Percentiles rank a stretch among this genome's conserved stretches.
phyloP scores from a whole-genome alignment of 352 stramenopile genomes.

The Aphanomyces astaci region DNA sequence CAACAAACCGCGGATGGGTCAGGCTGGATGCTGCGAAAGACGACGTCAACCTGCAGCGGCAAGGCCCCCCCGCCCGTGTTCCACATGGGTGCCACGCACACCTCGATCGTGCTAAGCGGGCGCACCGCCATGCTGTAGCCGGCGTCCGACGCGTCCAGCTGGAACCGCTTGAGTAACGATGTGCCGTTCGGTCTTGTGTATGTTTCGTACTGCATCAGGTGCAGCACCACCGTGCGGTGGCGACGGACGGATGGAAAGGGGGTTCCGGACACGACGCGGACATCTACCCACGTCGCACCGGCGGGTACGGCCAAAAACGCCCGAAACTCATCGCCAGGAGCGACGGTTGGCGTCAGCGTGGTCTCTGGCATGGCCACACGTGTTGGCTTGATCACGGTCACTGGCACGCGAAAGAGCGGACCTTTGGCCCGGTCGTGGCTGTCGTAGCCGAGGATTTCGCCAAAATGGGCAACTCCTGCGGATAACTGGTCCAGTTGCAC shows the following conservation, averaged over 20 bases:
- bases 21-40: slow-evolving; percentile 76
- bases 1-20: slow-evolving; percentile 53
- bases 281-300: slow-evolving; percentile 80
- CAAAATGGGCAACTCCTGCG: slow-evolving; percentile 68
- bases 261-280: slow-evolving; percentile 25
- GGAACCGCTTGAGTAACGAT: slow-evolving; percentile 61
- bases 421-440: slow-evolving; percentile 48
- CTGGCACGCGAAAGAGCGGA: slow-evolving; percentile 84
- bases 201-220: slow-evolving; percentile 85
- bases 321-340: slow-evolving; percentile 59
- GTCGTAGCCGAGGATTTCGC: slow-evolving; percentile 78
- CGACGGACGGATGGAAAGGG: not conserved
- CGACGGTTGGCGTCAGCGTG: slow-evolving; percentile 41
- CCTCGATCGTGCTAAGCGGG: slow-evolving; percentile 68
- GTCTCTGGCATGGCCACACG: slow-evolving; percentile 30
- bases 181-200: slow-evolving; percentile 71
- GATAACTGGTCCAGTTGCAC: slow-evolving; percentile 81
- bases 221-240: slow-evolving; percentile 49
- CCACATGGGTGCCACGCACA: slow-evolving; percentile 88
- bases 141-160: slow-evolving; percentile 51
- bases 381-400: slow-evolving; percentile 86
- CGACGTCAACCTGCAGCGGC: slow-evolving; percentile 61
- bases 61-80: slow-evolving; percentile 72
- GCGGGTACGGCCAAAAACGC: slow-evolving; percentile 73
- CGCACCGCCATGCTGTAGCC: slow-evolving; percentile 64